Base-by-base conservation (phyloP, 108 stramenopile species). In the Cyclotella baltica region DNA sequence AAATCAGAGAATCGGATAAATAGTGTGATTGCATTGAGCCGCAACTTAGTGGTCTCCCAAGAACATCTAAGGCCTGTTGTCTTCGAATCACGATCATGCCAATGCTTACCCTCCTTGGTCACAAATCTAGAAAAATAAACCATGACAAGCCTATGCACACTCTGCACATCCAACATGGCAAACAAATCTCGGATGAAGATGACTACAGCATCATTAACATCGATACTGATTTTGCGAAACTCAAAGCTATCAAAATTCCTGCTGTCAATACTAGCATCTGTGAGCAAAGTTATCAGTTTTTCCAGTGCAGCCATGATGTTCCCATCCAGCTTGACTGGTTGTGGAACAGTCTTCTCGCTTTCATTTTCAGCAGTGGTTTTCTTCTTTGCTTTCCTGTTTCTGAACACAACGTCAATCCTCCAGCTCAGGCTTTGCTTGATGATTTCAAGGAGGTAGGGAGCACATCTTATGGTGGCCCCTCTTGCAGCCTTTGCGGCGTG, bases 191-290 rank as follows among this genome's bases (percentile, higher is more conserved):
- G 82, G 27, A 96, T 52, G 67, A 94, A 94, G 33, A 80, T 61
- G 57, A 93, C 89, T 57, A 94, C 88, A 19, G 92, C 89, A 56
- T 96, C 93, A 70, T 96, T 96, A n/a, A 96, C 95, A 73, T 92
- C 93, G 51, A 90, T 88, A 62, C 91, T 88, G 18, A 83, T 93
- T 62, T 93, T 87, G 43, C 90, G 91, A 38, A 88, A 90, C 65
- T 92, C 89, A 75, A 86, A 89, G 25, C 88, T 84, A 70, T 93
- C 95, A 71, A 96, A 96, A 66, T 96, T 96, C 31, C 92, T 80
- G 55, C 84, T 86, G 75, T 96, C 90, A 8, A 96, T 80, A 64
- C 90, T 90, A 35, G 90, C 88, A 84, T 92, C 91, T n/a, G 93
- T 91, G 23, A 94, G 37, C 73, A 90, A 79, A 3, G 81, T 76